A percentile compares a stretch with the other conserved stretches of the same genome.
Evolutionary conservation across 2,329 filamentous ascomycete species (phyloP).

Genomic region (Stachybotrys echinatus): DNA sequence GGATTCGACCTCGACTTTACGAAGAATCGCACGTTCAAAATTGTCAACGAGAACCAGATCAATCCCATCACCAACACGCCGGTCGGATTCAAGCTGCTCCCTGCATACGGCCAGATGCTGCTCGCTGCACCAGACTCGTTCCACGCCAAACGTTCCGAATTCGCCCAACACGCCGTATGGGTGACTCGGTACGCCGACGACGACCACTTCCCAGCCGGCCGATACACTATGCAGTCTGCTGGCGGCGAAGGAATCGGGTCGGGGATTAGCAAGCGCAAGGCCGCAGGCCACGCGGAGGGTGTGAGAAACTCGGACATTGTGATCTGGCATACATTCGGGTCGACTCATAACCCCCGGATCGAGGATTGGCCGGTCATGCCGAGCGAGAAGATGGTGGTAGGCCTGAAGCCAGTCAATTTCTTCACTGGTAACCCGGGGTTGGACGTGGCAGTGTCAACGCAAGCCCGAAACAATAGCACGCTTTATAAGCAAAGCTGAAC

Average conservation of each 20-base stretch:
- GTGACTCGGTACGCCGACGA: conserved; percentile 37
- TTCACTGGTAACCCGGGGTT: conserved; percentile 42
- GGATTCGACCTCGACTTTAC: too few species aligned
- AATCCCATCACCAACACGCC: conserved; percentile 40
- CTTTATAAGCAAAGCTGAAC: too few species aligned
- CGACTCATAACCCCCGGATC: conserved; percentile 60
- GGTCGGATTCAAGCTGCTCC: conserved; percentile 42
- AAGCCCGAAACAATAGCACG: too few species aligned
- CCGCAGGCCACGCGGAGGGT: conserved; percentile 27
- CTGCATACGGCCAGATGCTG: conserved; percentile 47
- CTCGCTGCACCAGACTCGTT: conserved; percentile 32
- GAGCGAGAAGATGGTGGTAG: conserved; percentile 44
- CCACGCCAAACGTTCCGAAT: conserved; percentile 35
- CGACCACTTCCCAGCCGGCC: conserved; percentile 36
- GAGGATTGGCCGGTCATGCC: conserved; percentile 70
- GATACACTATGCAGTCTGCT: conserved; percentile 41
- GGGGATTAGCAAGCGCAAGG: conserved; percentile 38
- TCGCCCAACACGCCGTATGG: conserved; percentile 38
- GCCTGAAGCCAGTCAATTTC: conserved; percentile 43
- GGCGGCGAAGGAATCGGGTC: too few species aligned
- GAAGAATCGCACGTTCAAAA: conserved; percentile 44
- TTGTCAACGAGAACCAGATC: conserved; percentile 36
- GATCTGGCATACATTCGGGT: conserved; percentile 52
- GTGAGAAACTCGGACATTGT: conserved; percentile 45
- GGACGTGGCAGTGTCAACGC: conserved; percentile 26